Evolutionary conservation across 1,284 basidiomycete species (phyloP).

Genomic region (Sphaerobolus stellatus): DNA sequence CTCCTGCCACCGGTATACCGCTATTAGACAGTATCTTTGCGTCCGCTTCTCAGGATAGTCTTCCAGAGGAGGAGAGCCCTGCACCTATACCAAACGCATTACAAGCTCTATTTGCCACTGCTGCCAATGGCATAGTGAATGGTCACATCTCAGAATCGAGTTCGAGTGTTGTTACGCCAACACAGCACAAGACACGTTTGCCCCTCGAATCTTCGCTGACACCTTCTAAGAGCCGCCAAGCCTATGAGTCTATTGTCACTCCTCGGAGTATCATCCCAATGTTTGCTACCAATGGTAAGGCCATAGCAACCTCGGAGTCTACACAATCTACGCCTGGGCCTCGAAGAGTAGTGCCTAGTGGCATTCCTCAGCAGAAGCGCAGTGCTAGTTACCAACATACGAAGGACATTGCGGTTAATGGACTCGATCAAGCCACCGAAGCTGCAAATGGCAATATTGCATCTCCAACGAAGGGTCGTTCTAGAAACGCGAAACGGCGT

Average conservation of each 20-base stretch:
- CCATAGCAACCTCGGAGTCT: too few relatives aligned
- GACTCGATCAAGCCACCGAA: background rate
- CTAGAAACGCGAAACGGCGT: constrained; percentile 7
- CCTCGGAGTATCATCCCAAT: too few relatives aligned
- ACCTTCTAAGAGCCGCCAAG: too few relatives aligned
- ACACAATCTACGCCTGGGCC: too few relatives aligned
- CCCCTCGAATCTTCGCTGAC: background rate
- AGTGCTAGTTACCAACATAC: too few relatives aligned
- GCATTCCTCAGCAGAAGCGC: background rate
- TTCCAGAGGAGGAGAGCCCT: background rate
- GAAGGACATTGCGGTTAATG: too few relatives aligned
- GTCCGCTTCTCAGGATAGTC: constrained; percentile 15
- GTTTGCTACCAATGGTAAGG: too few relatives aligned
- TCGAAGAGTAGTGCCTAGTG: background rate
- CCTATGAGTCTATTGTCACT: too few relatives aligned
- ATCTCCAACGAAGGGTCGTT: background rate
- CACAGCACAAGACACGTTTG: constrained; percentile 5
- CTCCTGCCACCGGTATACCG: constrained; percentile 17
- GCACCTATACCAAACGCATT: background rate
- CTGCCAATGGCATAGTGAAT: background rate
- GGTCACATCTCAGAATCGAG: constrained; percentile 1
- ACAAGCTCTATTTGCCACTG: background rate
- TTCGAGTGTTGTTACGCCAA: constrained; percentile 8
- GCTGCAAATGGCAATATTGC: background rate
- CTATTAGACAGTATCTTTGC: constrained; percentile 27